Percentiles rank a stretch among this genome's conserved stretches.
Evolutionary conservation across 176 grass and related monocot genomes (phyloP).

Genomic region (Aegilops bicornis): DNA sequence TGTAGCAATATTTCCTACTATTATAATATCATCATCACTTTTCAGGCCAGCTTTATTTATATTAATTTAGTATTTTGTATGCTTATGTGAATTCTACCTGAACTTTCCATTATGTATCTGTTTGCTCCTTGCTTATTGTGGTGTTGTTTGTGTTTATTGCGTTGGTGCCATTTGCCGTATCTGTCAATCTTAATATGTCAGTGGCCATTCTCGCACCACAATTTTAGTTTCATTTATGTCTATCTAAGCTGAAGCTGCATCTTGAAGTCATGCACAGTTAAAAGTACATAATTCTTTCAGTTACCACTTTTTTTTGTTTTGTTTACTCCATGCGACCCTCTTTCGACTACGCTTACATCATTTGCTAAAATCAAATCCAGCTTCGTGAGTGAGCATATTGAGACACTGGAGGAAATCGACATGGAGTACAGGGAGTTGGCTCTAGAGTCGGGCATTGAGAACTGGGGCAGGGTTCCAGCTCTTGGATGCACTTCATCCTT

Average conservation of each 20-base stretch:
- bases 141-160: not conserved
- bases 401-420: slow-evolving; percentile 95
- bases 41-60: not conserved
- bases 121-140: not conserved
- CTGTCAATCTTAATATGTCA: not conserved
- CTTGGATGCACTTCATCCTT: slow-evolving; percentile 71
- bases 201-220: not conserved
- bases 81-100: not conserved
- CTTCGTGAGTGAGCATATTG: slow-evolving; percentile 98
- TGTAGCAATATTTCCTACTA: slow-evolving; percentile 18
- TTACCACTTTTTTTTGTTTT: not conserved
- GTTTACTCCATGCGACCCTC: not conserved
- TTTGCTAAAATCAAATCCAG: slow-evolving; percentile 27
- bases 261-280: not conserved
- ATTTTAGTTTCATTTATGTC: not conserved
- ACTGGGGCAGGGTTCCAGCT: slow-evolving; percentile 96
- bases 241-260: not conserved
- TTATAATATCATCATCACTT: not conserved
- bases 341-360: not conserved
- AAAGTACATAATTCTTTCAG: not conserved
- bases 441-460: slow-evolving; percentile 83
- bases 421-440: slow-evolving; percentile 99
- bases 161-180: not conserved
- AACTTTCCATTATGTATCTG: not conserved
- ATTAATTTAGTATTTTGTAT: not conserved